Percentiles rank a stretch among this genome's conserved stretches.
Conservation (phyloP, 2,329 filamentous ascomycete species). For the Cercospora zeina region DNA sequence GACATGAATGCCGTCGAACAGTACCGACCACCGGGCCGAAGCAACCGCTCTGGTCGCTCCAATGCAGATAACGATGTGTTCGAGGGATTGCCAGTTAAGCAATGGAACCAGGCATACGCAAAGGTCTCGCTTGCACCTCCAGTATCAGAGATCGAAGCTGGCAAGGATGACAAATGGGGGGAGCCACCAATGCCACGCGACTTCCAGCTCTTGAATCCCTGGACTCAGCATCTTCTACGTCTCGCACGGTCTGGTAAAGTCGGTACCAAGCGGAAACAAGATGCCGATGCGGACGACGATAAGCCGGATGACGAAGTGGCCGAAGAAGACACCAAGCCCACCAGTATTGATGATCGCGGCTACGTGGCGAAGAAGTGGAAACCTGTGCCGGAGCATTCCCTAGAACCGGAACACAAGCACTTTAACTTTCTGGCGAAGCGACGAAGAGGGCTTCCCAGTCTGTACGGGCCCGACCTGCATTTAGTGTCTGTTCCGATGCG, state of each 20-base stretch:
- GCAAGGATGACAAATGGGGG: conserved; percentile 65
- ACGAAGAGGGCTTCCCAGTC: conserved; percentile 58
- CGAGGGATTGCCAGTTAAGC: conserved; percentile 79
- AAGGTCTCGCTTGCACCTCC: conserved; percentile 39
- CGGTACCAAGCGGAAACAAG: conserved; percentile 62
- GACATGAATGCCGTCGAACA: conserved; percentile 38
- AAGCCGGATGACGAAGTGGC: conserved; percentile 46
- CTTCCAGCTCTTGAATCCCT: conserved; percentile 70
- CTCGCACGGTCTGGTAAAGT: conserved; percentile 70
- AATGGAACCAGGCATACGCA: conserved; percentile 68
- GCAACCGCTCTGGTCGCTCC: conserved; percentile 58
- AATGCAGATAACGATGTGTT: conserved; percentile 66
- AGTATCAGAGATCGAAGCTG: conserved; percentile 30
- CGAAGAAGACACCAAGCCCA: conserved; percentile 43
- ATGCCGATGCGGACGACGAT: conserved; percentile 59
- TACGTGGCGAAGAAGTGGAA: conserved; percentile 61
- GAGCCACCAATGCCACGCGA: conserved; percentile 90
- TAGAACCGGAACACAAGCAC: conserved; percentile 59
- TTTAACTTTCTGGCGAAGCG: conserved; percentile 60
- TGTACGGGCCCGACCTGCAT: conserved; percentile 46
- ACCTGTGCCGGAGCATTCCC: conserved; percentile 57
- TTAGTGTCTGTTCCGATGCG: conserved; percentile 56
- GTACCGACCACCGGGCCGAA: conserved; percentile 59
- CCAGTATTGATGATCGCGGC: conserved; percentile 42
- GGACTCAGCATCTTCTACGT: conserved; percentile 79